Evolutionary conservation across 2,329 filamentous ascomycete species (phyloP), one percentile per base, ranked within the genome.

Genomic region (Nothomitra cinnamomea): DNA sequence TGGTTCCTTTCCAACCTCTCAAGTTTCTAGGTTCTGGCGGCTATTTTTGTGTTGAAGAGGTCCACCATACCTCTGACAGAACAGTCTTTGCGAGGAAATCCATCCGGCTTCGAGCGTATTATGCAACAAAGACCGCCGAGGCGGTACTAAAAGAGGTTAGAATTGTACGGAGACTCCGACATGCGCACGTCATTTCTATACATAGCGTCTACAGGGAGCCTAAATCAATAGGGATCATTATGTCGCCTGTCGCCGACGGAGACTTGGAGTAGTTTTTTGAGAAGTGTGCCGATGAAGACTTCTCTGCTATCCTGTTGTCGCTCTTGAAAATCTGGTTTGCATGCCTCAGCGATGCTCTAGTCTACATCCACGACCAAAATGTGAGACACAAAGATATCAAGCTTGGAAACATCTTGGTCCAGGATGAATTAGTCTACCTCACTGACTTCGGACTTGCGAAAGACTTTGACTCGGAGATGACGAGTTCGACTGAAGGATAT

Each of bases 341-440:
- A 21, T 62, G 60, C 43, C 51, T 61, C 2, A 36, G 53, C 1
- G 41, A 47, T 28, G 58, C 58, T 8, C 24, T 61, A 1, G 21
- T 19, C 1, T 59, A 54, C 50, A 47, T 62, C 12, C 60, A 61
- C 25, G 40, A 19, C 1, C 49, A 41, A 7, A 35, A 52, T 21
- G 56, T 57, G 8, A 61, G 60, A 45, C 61, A 61, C 51, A 62
- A 60, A 60, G 61, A 62, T 42, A 60, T 62, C 50, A 62, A 62
- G 42, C 61, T 60, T 2, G 47, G 56, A 40, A 61, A 61, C 35
- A 53, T 61, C 8, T 51, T 62, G 6, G 57, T 61, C 2, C 12
- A 21, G 15, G 15, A n/a, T 40, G 45, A 32, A 40, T 53, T 57
- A 25, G 53, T 62, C 4, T 60, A 59, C 42, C 53, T 62, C 17